These are phyloP conservation scores for Aspergillus terreus DNA, from an alignment of 2,329 filamentous ascomycete species.

Conservation along the genomic window DNA sequence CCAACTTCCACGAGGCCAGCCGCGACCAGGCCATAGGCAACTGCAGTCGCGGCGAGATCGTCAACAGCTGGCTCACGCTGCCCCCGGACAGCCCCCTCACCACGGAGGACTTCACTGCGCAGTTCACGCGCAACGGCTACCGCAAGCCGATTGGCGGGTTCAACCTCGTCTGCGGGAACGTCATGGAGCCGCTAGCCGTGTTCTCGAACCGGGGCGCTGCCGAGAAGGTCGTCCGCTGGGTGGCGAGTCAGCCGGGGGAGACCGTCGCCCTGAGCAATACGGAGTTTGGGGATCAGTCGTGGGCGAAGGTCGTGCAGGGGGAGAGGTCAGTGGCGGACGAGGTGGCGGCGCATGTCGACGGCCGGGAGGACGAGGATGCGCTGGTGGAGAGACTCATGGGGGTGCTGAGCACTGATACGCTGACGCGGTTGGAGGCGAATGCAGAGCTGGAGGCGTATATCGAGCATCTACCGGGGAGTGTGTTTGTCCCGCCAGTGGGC, in stretches of 20 bases:
- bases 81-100: slow-evolving; percentile 33
- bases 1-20: slow-evolving; percentile 56
- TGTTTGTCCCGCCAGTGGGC: slow-evolving; percentile 55
- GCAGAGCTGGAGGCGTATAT: slow-evolving; percentile 52
- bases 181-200: slow-evolving; percentile 50
- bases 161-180: slow-evolving; percentile 54
- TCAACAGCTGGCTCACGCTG: slow-evolving; percentile 53
- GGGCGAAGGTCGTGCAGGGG: slow-evolving; percentile 57
- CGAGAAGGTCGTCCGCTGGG: slow-evolving; percentile 44
- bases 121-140: slow-evolving; percentile 48
- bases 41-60: slow-evolving; percentile 53
- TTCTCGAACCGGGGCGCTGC: slow-evolving; percentile 56
- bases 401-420: slow-evolving; percentile 51
- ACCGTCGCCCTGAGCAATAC: slow-evolving; percentile 58
- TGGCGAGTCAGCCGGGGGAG: slow-evolving; percentile 44
- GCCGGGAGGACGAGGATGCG: slow-evolving; percentile 36
- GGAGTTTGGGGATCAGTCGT: slow-evolving; percentile 52
- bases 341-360: slow-evolving; percentile 42
- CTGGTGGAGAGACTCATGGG: slow-evolving; percentile 49
- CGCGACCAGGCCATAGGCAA: slow-evolving; percentile 41
- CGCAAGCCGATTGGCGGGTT: slow-evolving; percentile 57
- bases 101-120: slow-evolving; percentile 48
- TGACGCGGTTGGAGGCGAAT: slow-evolving; percentile 47
- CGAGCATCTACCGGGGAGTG: slow-evolving; percentile 52
- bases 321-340: slow-evolving; percentile 48